Percentiles rank a stretch among this genome's conserved stretches.
Conservation (phyloP, 2,329 filamentous ascomycete species). For the Claviceps monticola region DNA sequence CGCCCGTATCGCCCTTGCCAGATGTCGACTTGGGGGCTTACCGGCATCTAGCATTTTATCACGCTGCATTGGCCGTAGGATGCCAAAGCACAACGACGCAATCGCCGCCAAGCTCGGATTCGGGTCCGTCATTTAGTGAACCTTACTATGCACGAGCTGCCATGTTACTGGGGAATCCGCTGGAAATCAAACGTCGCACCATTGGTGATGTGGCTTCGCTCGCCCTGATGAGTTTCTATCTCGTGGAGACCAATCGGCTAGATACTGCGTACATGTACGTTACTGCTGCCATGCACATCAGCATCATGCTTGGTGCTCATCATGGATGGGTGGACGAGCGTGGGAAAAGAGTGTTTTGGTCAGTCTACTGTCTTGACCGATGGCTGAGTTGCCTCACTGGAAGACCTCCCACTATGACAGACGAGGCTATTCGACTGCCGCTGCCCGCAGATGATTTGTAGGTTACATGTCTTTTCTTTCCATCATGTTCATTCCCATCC, state of each 20-base stretch:
- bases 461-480: conserved; percentile 10
- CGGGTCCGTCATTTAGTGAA: conserved; percentile 23
- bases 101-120: conserved; percentile 1
- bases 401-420: conserved; percentile 30
- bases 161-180: conserved; percentile 30
- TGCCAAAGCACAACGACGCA: conserved; percentile 10
- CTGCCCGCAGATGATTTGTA: conserved; percentile 27
- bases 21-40: conserved; percentile 14
- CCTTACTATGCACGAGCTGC: conserved; percentile 30
- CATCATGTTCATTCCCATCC: background rate
- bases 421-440: conserved; percentile 31
- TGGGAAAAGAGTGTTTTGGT: conserved; percentile 36
- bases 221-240: conserved; percentile 33
- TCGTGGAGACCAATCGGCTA: conserved; percentile 33
- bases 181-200: conserved; percentile 27
- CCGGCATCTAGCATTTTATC: conserved; percentile 29
- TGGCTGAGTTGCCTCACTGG: conserved; percentile 36
- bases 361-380: conserved; percentile 35
- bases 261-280: conserved; percentile 35
- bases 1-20: conserved; percentile 9
- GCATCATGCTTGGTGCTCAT: conserved; percentile 34
- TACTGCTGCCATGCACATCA: conserved; percentile 32
- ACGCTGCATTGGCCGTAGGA: conserved; percentile 29
- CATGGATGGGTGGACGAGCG: conserved; percentile 28
- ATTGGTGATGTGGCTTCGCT: conserved; percentile 30